Base-by-base conservation (phyloP, 208 protist genomes). In the Leishmania mexicana region DNA sequence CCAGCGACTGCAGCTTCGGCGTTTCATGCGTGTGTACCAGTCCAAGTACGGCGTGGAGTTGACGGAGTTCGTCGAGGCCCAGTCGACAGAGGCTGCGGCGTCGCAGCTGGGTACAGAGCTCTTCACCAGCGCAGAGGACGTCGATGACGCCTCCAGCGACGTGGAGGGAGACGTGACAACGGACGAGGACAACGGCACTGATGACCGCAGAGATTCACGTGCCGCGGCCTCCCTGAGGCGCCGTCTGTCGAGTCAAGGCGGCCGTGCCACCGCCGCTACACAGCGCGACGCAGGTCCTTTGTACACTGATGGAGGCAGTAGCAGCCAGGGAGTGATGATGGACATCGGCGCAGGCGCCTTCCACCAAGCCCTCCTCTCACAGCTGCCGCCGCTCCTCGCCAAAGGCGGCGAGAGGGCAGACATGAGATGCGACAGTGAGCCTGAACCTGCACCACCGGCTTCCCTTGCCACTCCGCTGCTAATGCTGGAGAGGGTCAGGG, bases 11-110 rank as follows among this genome's bases (percentile, higher is more conserved):
- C 90, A 96, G 81, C 80, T 96, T 28, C 87, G 88, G 58, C 75
- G 74, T 45, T 96, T 96, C 77, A 79, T 94, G 38, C 75, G 78
- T 19, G 67, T 83, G 31, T 96, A 96, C 67, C 91, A 91, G 75
- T 42, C 54, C 35, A 81, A 79, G 60, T 83, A 93, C 83, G 91
- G 90, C 49, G 87, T 87, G 42, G 71, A 85, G 73, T 40, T 90
- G 49, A 67, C 38, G 10, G 76, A 77, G 49, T 64, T 62, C 70
- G 51, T 45, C 19, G 73, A 76, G 73, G 51, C 45, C 19, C 51
- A 76, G 51, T n/a, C 49, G 35, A 45, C 35, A 60, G 57, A 8
- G 40, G 31, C 4, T 42, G 53, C 54, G 47, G 47, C 15, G 24
- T 2, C 67, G 40, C 67, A 67, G 58, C 79, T 71, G 60, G 54